These are phyloP conservation scores for Cymbidium sinense DNA, from an alignment of 106 monocot species.

Conservation along the genomic window DNA sequence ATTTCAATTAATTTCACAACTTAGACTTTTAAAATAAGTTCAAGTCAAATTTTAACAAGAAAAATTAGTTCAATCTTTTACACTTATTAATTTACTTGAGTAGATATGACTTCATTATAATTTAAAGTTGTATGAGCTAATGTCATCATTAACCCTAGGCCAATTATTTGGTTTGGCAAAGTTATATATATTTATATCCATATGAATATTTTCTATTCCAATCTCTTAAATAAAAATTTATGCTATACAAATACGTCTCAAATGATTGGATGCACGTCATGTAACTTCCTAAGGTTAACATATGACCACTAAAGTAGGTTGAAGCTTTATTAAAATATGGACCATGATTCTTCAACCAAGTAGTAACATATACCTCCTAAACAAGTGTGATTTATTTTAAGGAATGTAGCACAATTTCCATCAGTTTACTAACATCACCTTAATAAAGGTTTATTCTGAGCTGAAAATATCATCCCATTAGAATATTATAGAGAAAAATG, in stretches of 20 bases:
- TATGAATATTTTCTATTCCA: constrained; percentile 1
- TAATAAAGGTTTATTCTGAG: background rate
- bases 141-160: background rate
- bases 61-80: background rate
- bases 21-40: no score
- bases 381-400: background rate
- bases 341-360: background rate
- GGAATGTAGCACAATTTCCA: background rate
- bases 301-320: background rate
- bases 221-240: background rate
- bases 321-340: background rate
- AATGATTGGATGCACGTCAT: background rate
- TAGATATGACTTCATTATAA: background rate
- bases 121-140: background rate
- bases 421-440: background rate
- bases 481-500: background rate
- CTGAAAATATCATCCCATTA: background rate
- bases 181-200: background rate
- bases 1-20: no score
- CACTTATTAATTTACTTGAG: background rate
- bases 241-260: background rate
- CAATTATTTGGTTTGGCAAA: background rate
- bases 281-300: background rate
- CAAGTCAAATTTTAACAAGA: no score
- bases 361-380: background rate